phyloP scores from a whole-genome alignment of 2,329 filamentous ascomycete genomes.

The Cryphonectria nitschkei region DNA sequence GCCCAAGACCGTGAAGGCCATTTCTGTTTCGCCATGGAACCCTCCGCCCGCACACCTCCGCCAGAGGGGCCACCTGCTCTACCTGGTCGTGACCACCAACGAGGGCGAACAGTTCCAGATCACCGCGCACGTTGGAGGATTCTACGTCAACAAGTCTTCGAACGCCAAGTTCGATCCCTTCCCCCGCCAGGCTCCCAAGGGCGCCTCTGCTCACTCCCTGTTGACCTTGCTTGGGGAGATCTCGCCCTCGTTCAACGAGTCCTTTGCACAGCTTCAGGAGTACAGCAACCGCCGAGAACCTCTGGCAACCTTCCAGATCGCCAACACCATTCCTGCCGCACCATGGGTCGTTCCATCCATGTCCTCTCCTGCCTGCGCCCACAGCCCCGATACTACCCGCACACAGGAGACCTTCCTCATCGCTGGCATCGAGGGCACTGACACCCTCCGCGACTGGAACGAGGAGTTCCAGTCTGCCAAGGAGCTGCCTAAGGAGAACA shows the following conservation, averaged over 20 bases:
- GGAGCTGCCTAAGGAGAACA: constrained; percentile 88
- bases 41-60: constrained; percentile 90
- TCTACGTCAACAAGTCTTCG: constrained; percentile 96
- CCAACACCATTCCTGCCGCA: constrained; percentile 88
- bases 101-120: constrained; percentile 95
- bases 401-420: constrained; percentile 93
- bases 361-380: constrained; percentile 65
- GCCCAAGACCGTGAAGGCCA: constrained; percentile 88
- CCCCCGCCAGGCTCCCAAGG: constrained; percentile 78
- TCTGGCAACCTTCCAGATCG: constrained; percentile 91
- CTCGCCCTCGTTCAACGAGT: constrained; percentile 79
- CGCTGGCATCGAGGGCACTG: constrained; percentile 87
- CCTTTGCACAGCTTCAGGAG: constrained; percentile 80
- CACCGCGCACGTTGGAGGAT: constrained; percentile 90
- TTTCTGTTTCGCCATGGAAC: constrained; percentile 93
- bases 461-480: constrained; percentile 98
- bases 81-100: constrained; percentile 85
- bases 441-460: constrained; percentile 97
- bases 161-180: constrained; percentile 94
- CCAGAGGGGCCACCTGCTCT: constrained; percentile 90
- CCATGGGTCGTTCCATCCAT: constrained; percentile 85
- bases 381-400: constrained; percentile 82
- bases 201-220: constrained; percentile 80
- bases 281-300: constrained; percentile 85
- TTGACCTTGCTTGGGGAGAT: constrained; percentile 77